phyloP scores from a whole-genome alignment of 768 basidiomycete species.

The Coprinopsis strossmayeri region DNA sequence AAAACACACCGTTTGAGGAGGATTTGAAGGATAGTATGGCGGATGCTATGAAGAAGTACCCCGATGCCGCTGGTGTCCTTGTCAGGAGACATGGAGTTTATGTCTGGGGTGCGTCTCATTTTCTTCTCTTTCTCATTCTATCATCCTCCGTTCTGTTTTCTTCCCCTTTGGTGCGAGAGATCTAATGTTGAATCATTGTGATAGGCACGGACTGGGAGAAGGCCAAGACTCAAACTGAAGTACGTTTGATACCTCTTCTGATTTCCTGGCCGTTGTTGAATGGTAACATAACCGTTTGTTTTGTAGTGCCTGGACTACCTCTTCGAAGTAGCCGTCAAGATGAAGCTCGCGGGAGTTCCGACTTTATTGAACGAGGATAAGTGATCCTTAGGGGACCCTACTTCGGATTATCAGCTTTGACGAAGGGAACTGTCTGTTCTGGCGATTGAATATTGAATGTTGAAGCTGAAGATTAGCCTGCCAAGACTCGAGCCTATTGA shows the following conservation, averaged over 20 bases:
- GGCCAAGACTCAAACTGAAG: slow-evolving; percentile 86
- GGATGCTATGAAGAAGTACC: slow-evolving; percentile 73
- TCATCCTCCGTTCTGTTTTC: slow-evolving; percentile 9
- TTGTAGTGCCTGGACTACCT: slow-evolving; percentile 81
- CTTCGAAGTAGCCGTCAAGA: slow-evolving; percentile 83
- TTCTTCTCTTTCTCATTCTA: neutral
- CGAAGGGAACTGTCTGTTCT: too few species aligned
- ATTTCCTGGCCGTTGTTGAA: neutral
- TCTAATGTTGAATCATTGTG: too few species aligned
- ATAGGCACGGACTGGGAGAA: slow-evolving; percentile 73
- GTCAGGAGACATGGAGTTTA: slow-evolving; percentile 79
- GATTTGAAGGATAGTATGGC: slow-evolving; percentile 88
- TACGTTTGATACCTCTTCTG: slow-evolving; percentile 15
- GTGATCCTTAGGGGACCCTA: too few species aligned
- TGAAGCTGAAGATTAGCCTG: too few species aligned
- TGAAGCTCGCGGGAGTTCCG: slow-evolving; percentile 58
- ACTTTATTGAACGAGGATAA: slow-evolving; percentile 35
- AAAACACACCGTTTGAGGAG: slow-evolving; percentile 88
- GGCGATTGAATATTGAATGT: too few species aligned
- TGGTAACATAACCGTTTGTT: neutral
- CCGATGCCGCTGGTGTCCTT: slow-evolving; percentile 71
- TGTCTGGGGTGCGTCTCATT: slow-evolving; percentile 67
- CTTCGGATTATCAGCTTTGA: too few species aligned
- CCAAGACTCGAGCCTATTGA: too few species aligned
- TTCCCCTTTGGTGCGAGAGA: too few species aligned